phyloP scores from a whole-genome alignment of 495 filamentous ascomycete genomes.

The Podospora anserina region DNA sequence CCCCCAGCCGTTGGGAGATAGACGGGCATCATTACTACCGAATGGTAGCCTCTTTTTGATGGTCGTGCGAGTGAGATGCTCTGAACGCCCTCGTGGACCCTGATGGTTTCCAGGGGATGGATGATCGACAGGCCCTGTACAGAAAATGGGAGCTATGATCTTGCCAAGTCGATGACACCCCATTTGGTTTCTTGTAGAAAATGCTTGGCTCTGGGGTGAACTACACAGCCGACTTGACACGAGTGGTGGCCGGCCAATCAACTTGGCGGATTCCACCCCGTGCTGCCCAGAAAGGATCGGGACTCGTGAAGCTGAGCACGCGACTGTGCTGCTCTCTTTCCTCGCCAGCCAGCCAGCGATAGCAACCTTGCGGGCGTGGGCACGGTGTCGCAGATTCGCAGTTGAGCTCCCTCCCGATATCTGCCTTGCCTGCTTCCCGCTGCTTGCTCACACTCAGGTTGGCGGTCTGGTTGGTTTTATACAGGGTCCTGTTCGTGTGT shows the following conservation, averaged over 20 bases:
- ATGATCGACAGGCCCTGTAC: neutral
- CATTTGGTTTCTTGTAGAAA: neutral
- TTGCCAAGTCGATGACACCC: neutral
- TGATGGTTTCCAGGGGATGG: neutral
- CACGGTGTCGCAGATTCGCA: neutral
- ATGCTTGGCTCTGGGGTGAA: constrained; percentile 8
- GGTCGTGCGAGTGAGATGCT: neutral
- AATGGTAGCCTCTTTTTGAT: neutral
- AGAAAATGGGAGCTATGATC: constrained; percentile 1
- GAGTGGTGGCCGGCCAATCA: constrained; percentile 22
- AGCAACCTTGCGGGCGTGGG: constrained; percentile 7
- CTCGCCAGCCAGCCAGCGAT: constrained; percentile 6
- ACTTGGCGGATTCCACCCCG: constrained; percentile 21
- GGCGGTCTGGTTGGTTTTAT: too few relatives aligned
- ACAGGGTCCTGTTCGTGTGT: neutral
- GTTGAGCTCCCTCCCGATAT: neutral
- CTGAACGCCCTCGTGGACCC: constrained; percentile 5
- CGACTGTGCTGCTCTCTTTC: constrained; percentile 22
- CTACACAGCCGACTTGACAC: neutral
- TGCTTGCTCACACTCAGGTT: too few relatives aligned
- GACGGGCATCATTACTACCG: neutral
- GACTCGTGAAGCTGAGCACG: constrained; percentile 28
- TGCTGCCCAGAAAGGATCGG: constrained; percentile 22
- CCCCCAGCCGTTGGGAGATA: neutral
- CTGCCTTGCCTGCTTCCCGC: neutral